Percentiles rank a stretch among this genome's conserved stretches.
These are phyloP conservation scores for Cocos nucifera DNA, from an alignment of 176 grass and related monocot genomes.

Conservation along the genomic window DNA sequence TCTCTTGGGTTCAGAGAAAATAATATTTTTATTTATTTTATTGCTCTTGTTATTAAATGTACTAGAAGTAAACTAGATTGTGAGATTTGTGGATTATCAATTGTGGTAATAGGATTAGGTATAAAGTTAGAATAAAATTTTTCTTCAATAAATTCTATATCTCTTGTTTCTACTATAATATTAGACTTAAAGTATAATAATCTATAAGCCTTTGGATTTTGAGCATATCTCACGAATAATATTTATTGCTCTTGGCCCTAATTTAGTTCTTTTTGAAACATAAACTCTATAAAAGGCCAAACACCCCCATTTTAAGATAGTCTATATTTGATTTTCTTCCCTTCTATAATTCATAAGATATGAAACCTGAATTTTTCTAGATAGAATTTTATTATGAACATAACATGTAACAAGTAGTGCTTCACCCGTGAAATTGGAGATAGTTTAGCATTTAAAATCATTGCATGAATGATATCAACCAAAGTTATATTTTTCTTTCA, in stretches of 20 bases:
- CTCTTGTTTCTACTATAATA: too few species aligned
- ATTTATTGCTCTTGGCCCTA: too few species aligned
- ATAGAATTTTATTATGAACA: not conserved
- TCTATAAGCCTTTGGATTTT: too few species aligned
- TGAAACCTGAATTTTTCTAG: not conserved
- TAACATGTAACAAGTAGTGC: not conserved
- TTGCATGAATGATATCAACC: not conserved
- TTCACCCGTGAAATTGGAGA: not conserved
- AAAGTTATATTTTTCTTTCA: not conserved
- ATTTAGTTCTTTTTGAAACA: too few species aligned
- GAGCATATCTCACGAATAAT: not conserved
- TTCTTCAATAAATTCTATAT: too few species aligned
- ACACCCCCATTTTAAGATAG: too few species aligned
- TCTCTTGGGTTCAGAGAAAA: not conserved
- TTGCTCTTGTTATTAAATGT: too few species aligned
- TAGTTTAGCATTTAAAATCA: conserved; percentile 7
- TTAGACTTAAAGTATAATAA: too few species aligned
- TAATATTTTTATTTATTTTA: not conserved
- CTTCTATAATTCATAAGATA: not conserved
- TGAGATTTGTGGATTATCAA: not conserved
- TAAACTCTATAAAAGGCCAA: too few species aligned
- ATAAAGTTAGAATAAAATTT: not conserved
- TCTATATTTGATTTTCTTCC: too few species aligned
- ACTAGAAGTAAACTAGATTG: not conserved
- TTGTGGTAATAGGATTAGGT: too few species aligned